phyloP scores from a whole-genome alignment of 495 filamentous ascomycete genomes.

The Talaromyces borbonicus region DNA sequence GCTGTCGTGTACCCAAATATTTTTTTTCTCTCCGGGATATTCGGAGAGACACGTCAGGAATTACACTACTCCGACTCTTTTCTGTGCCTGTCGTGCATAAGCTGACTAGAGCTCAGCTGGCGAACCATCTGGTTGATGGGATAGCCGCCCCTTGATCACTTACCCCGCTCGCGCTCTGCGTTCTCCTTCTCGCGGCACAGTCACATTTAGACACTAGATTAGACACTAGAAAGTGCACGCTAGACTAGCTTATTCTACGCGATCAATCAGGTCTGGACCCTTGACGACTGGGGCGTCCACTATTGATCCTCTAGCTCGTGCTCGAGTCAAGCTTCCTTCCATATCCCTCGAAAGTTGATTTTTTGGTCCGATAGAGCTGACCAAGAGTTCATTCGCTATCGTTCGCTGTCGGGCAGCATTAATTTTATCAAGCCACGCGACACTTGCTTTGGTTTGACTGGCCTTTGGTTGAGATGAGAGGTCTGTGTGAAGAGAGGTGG shows the following conservation, averaged over 20 bases:
- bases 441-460: not conserved
- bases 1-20: too few relatives aligned
- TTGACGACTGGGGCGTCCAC: not conserved
- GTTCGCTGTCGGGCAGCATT: not conserved
- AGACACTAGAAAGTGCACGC: not conserved
- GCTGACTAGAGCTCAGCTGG: not conserved
- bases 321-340: too few relatives aligned
- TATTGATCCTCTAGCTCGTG: too few relatives aligned
- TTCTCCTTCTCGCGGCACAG: not conserved
- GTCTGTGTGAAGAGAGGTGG: not conserved
- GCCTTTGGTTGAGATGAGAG: not conserved
- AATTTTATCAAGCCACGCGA: conserved; percentile 2
- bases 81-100: too few relatives aligned
- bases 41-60: too few relatives aligned
- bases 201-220: too few relatives aligned
- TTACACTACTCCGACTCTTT: too few relatives aligned
- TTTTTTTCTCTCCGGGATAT: too few relatives aligned
- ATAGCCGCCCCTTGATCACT: conserved; percentile 1
- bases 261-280: conserved; percentile 1
- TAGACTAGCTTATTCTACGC: not conserved
- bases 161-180: conserved; percentile 1
- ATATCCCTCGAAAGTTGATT: not conserved
- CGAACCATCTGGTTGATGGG: conserved; percentile 1
- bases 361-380: not conserved
- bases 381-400: too few relatives aligned